These are phyloP conservation scores for Saprolegnia parasitica DNA, from an alignment of 352 stramenopile genomes.

Conservation along the genomic window DNA sequence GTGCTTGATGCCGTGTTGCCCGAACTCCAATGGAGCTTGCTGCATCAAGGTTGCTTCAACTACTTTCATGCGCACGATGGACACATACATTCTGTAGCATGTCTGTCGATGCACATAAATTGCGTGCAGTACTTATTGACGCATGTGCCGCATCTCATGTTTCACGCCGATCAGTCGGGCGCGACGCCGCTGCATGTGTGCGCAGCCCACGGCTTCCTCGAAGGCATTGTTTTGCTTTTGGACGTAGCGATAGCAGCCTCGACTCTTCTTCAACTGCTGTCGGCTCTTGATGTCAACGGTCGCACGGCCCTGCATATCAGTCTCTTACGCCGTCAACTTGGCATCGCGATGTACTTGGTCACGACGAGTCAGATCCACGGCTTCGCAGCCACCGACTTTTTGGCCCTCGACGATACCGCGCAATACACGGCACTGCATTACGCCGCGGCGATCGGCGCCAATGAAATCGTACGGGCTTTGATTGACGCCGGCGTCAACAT, in stretches of 20 bases:
- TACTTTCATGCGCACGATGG: too few species aligned
- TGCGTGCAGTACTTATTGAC: too few species aligned
- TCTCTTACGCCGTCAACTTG: not conserved
- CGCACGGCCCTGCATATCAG: not conserved
- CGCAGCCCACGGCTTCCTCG: not conserved
- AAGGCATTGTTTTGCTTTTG: not conserved
- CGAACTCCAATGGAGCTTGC: not conserved
- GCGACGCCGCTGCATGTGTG: not conserved
- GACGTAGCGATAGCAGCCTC: not conserved
- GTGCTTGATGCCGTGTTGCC: not conserved
- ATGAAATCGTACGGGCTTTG: not conserved
- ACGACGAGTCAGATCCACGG: not conserved
- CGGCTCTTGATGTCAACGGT: not conserved
- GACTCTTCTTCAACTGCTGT: not conserved
- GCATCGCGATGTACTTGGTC: not conserved
- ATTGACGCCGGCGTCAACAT: not conserved
- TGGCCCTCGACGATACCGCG: not conserved
- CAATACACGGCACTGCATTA: not conserved
- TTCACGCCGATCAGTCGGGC: not conserved
- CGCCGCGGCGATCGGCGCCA: not conserved
- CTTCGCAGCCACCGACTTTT: not conserved
- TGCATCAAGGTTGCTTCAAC: not conserved
- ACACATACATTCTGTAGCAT: too few species aligned
- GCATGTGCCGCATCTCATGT: not conserved
- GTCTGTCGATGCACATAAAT: too few species aligned